phyloP scores from a whole-genome alignment of 1,139 yeast species.

The Yamadazyma triangularis region DNA sequence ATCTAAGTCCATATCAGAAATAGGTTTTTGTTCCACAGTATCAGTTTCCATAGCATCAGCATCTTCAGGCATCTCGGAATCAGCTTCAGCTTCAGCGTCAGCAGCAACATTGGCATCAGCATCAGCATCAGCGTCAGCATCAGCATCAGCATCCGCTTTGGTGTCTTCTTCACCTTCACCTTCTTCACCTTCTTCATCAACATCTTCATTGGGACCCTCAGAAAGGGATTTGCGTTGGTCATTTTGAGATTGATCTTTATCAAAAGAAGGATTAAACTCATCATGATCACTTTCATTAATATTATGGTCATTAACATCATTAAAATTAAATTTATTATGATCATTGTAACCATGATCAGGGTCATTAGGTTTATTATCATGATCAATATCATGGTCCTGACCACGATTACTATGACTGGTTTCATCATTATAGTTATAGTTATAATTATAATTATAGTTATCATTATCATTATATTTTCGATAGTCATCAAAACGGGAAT shows the following conservation, averaged over 20 bases:
- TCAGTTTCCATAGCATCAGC: no score
- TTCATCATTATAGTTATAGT: slow-evolving; percentile 1
- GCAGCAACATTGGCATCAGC: neutral
- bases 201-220: slow-evolving; percentile 2
- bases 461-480: slow-evolving; percentile 3
- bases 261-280: slow-evolving; percentile 1
- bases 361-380: slow-evolving; percentile 3
- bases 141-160: slow-evolving; percentile 1
- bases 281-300: slow-evolving; percentile 5
- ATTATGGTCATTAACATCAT: slow-evolving; percentile 3
- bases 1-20: no score
- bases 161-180: slow-evolving; percentile 8
- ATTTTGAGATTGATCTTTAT: slow-evolving; percentile 4
- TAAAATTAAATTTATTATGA: slow-evolving; percentile 2
- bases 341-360: slow-evolving; percentile 3
- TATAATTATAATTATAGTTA: slow-evolving; percentile 4
- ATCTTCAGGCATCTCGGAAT: neutral
- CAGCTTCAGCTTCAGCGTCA: slow-evolving; percentile 1
- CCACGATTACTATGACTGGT: slow-evolving; percentile 1
- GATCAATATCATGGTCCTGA: slow-evolving; percentile 4
- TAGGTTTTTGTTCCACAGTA: no score
- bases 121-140: neutral
- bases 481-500: slow-evolving; percentile 2
- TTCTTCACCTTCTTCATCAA: slow-evolving; percentile 7
- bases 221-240: no score